Evolutionary conservation across 2,329 filamentous ascomycete genomes (phyloP).

Genomic region (Mariannaea elegans): DNA sequence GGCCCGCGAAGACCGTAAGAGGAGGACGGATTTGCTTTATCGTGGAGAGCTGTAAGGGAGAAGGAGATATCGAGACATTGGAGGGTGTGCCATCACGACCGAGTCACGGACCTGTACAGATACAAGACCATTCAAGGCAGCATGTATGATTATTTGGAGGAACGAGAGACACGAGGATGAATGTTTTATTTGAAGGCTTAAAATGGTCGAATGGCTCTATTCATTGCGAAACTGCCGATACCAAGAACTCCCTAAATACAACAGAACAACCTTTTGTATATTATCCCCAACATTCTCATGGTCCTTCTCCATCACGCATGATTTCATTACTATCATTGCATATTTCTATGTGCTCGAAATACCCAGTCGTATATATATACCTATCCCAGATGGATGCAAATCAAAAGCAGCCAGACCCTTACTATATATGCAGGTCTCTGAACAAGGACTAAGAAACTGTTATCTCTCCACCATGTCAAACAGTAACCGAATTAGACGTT

Average conservation of each 20-base stretch:
- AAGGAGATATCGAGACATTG: not conserved
- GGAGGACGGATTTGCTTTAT: constrained; percentile 62
- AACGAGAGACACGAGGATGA: constrained; percentile 23
- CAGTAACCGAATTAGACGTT: constrained; percentile 31
- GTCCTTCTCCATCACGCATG: not conserved
- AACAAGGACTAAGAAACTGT: not conserved
- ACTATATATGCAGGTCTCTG: not conserved
- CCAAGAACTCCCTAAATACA: constrained; percentile 31
- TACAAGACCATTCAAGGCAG: constrained; percentile 26
- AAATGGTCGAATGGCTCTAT: constrained; percentile 23
- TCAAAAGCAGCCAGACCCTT: not conserved
- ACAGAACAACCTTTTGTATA: constrained; percentile 28
- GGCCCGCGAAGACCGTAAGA: constrained; percentile 64
- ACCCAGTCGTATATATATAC: constrained; percentile 7
- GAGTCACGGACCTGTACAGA: constrained; percentile 32
- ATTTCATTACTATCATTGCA: constrained; percentile 15
- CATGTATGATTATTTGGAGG: constrained; percentile 38
- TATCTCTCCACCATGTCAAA: constrained; percentile 17
- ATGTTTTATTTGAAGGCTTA: constrained; percentile 18
- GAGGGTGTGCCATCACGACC: constrained; percentile 10
- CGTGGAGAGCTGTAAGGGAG: constrained; percentile 57
- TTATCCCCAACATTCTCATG: constrained; percentile 1
- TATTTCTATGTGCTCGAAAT: not conserved
- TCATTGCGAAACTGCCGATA: constrained; percentile 39
- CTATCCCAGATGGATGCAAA: not conserved